Conservation (phyloP, 352 stramenopile species). For the Aphanomyces cochlioides region DNA sequence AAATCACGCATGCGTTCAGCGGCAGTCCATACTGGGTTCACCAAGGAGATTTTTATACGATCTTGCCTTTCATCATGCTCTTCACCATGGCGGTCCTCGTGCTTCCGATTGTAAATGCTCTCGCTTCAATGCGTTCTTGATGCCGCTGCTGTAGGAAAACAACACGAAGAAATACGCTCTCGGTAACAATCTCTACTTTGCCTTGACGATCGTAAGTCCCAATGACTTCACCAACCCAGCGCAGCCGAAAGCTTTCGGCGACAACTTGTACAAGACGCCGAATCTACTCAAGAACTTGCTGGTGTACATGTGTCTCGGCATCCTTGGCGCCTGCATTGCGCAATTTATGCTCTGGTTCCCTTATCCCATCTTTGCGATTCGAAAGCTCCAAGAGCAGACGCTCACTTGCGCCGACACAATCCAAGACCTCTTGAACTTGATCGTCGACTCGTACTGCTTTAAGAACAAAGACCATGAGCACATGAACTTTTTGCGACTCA, state of each 20-base stretch:
- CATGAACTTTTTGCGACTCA: constrained; percentile 80
- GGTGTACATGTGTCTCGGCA: constrained; percentile 74
- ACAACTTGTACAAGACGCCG: constrained; percentile 49
- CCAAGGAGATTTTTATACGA: constrained; percentile 63
- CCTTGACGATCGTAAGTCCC: constrained; percentile 57
- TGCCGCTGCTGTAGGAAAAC: constrained; percentile 35
- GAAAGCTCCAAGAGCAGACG: constrained; percentile 48
- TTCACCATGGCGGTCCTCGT: constrained; percentile 64
- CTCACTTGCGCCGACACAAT: constrained; percentile 48
- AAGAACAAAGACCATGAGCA: constrained; percentile 83
- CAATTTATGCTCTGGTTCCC: constrained; percentile 71
- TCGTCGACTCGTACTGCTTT: constrained; percentile 83
- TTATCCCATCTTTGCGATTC: constrained; percentile 73
- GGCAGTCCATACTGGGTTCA: constrained; percentile 63
- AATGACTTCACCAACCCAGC: constrained; percentile 46
- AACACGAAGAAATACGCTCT: constrained; percentile 82
- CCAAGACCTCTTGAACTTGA: constrained; percentile 70
- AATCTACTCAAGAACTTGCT: constrained; percentile 71
- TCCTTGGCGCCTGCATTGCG: constrained; percentile 64
- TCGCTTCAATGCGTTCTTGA: too few relatives aligned
- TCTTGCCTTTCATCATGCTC: constrained; percentile 69
- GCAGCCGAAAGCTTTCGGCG: constrained; percentile 39
- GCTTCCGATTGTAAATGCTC: constrained; percentile 41
- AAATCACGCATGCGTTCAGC: constrained; percentile 62
- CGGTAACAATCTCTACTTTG: constrained; percentile 81